Evolutionary conservation across 2,329 filamentous ascomycete species (phyloP).

Genomic region (Nothomitra cinnamomea): DNA sequence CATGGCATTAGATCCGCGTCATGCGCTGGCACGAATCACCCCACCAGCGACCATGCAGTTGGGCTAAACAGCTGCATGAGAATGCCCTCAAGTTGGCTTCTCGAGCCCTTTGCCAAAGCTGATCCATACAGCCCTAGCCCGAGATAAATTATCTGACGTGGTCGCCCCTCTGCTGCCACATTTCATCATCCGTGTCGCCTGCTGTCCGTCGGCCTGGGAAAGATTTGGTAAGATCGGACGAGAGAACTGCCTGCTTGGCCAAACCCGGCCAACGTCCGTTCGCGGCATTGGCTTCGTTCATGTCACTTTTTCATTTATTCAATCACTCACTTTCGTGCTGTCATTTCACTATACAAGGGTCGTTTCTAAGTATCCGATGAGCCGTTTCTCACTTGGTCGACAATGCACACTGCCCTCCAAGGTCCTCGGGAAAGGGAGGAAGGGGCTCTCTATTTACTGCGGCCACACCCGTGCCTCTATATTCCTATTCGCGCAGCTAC

Average conservation of each 20-base stretch:
- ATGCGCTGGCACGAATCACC: slow-evolving; percentile 2
- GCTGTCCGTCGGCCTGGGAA: background rate
- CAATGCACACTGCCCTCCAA: too few relatives aligned
- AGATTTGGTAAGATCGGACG: too few relatives aligned
- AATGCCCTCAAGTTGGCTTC: background rate
- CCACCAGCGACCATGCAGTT: background rate
- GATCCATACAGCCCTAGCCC: background rate
- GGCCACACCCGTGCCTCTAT: background rate
- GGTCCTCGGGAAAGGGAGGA: too few relatives aligned
- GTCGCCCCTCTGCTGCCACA: background rate
- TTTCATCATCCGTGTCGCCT: background rate
- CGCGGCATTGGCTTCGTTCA: too few relatives aligned
- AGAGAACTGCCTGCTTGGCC: too few relatives aligned
- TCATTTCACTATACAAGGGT: too few relatives aligned
- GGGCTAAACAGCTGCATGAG: background rate
- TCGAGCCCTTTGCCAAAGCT: background rate
- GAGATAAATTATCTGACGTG: background rate
- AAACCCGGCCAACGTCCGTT: too few relatives aligned
- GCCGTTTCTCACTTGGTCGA: too few relatives aligned
- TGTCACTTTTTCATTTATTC: too few relatives aligned
- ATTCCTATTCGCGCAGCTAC: slow-evolving; percentile 1
- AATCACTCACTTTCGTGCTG: too few relatives aligned
- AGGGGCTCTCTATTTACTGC: background rate
- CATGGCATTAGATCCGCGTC: slow-evolving; percentile 1
- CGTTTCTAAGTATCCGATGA: too few relatives aligned